Evolutionary conservation across 495 filamentous ascomycete genomes (phyloP), one percentile per base, ranked within the genome.

Genomic region (Penicillium alfredii): DNA sequence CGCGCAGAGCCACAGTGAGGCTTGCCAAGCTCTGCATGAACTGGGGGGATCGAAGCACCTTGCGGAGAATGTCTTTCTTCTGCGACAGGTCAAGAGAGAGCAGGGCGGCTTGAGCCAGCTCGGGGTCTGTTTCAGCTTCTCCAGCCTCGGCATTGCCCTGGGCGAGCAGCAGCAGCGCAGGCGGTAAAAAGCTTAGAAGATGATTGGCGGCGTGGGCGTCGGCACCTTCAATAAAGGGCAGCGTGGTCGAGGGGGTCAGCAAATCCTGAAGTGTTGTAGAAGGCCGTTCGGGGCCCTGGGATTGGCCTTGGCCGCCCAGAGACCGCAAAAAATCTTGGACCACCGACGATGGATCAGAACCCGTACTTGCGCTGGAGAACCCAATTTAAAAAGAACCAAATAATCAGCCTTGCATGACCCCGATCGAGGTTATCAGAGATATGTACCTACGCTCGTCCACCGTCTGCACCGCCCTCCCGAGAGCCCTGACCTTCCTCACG

Each of bases 391-490:
- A 6, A 10, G 30, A 38, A 16, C 18, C 18, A 4, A 32, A 44
- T 42, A 13, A 31, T 38, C 15, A 45, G 14, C 18, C 13, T n/a
- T 35, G 11, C n/a, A 13, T 39, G 13, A 22, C 23, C 33, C 28
- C 23, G 10, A 30, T 30, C 31, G 21, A 41, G 22, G n/a, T n/a
- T 25, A 26, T 45, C 45, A 55, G 63, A 65, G 66, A 64, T 68
- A 60, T 69, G 69, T 64, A 97, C 92, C 92, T 97, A 98, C 92
- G 90, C 89, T 94, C 89, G 76, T 65, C 85, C 93, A 44, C 93
- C 92, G 64, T 96, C 90, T 38, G 86, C 88, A 53, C 93, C 93
- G 35, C 89, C 92, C 53, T 94, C 87, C 60, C 92, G 71, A 17
- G 87, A 77, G 42, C 78, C 79, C 60, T 85, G 79, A 38, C 93